Evolutionary conservation across 164 flowering plant species (phyloP), one percentile per base, ranked within the genome.

Genomic region (Chloranthus sessilifolius): DNA sequence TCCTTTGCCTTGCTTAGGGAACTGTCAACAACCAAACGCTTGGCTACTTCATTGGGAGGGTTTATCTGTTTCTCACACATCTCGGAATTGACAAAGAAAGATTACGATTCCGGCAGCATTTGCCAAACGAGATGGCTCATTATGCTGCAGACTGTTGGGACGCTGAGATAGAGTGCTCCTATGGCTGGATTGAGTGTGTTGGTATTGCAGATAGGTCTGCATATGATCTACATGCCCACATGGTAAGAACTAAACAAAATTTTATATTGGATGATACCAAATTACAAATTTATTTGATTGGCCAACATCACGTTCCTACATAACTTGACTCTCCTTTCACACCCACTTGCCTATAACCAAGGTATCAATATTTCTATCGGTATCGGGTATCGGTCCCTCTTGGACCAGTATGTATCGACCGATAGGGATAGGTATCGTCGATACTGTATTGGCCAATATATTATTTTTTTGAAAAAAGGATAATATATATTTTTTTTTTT

Each of bases 121-220:
- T 92, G 43, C 84, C 95, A 27, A 88, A 92, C 61, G 99, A 92
- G 72, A 92, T 92, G 99, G 96, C 99, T 28, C 97, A 94, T 55
- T 94, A 94, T 82, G 97, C 97, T 48, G 91, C 91, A 20, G 97
- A 92, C 59, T 92, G 99, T 63, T 92, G 99, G 99, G 99, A 89
- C 77, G 99, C 99, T 55, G 99, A 94, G 70, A 89, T 94, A 42
- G 95, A 89, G 62, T 75, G 87, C 52, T 94, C 99, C 5, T 82
- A 79, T 75, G 99, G 99, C 24, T 94, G 99, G 97, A 82, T 92
- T 58, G 95, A 89, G 48, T 92, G 95, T 80, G 95, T 92, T 62
- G 97, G 97, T 31, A 92, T 92, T 66, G 99, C 99, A 30, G 99
- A 92, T 69, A 80, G 97, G 64, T 92, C 99, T 55, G 95, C 99